phyloP scores from a whole-genome alignment of 2,329 filamentous ascomycete genomes.

The Coleophoma crateriformis region DNA sequence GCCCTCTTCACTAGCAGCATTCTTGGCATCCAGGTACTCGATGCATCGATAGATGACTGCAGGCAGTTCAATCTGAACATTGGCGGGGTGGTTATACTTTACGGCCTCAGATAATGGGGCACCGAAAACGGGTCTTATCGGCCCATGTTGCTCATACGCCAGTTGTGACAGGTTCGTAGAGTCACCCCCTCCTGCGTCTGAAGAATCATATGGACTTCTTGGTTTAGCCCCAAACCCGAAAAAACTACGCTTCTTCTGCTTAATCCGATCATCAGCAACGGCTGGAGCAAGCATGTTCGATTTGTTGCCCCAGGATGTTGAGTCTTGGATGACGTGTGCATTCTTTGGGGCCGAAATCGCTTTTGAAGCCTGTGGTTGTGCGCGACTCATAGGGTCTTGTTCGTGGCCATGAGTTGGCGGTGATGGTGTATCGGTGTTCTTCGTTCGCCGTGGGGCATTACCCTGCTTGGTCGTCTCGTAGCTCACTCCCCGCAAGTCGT shows the following conservation, averaged over 20 bases:
- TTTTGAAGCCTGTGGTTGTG: conserved; percentile 33
- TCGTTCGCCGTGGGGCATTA: conserved; percentile 24
- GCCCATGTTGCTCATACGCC: conserved; percentile 41
- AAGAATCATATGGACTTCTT: conserved; percentile 51
- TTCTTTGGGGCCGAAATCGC: conserved; percentile 84
- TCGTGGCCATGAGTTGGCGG: conserved; percentile 22
- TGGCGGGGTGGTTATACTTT: conserved; percentile 67
- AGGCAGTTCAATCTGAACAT: conserved; percentile 71
- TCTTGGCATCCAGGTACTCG: conserved; percentile 81
- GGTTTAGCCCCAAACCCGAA: conserved; percentile 62
- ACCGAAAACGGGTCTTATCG: conserved; percentile 73
- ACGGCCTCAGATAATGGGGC: conserved; percentile 82
- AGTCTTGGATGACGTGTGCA: conserved; percentile 76
- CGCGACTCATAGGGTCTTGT: conserved; percentile 18
- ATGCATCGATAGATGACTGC: conserved; percentile 94
- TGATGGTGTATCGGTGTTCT: conserved; percentile 23
- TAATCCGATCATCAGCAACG: conserved; percentile 66
- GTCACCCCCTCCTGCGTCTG: conserved; percentile 46
- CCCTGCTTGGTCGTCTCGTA: conserved; percentile 31
- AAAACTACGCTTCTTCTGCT: conserved; percentile 73
- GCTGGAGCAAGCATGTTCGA: conserved; percentile 41
- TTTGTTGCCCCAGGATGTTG: conserved; percentile 82
- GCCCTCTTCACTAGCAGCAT: conserved; percentile 81
- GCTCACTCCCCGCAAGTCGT: conserved; percentile 30
- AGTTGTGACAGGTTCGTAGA: conserved; percentile 37